Evolutionary conservation across 2,329 filamentous ascomycete genomes (phyloP).

Genomic region (Neoascochyta sp.): DNA sequence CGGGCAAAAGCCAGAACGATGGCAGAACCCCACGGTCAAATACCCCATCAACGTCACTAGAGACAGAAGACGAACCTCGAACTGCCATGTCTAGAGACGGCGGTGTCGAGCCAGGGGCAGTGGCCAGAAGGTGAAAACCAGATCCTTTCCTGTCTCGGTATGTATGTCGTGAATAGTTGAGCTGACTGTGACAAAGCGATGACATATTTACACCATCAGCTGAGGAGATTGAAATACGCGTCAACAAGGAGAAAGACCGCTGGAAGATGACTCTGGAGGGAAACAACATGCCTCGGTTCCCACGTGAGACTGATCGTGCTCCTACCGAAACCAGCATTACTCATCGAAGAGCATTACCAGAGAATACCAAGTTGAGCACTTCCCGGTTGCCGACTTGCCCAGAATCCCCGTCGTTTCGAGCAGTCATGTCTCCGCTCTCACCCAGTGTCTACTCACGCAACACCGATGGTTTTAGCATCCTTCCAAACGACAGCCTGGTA

Average conservation of each 20-base stretch:
- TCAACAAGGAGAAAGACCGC: conserved; percentile 38
- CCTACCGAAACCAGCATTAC: conserved; percentile 12
- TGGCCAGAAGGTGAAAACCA: no score
- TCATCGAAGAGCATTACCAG: conserved; percentile 1
- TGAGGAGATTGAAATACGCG: conserved; percentile 39
- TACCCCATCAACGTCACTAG: no score
- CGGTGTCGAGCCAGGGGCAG: no score
- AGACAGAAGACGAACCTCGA: no score
- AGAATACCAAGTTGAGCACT: neutral
- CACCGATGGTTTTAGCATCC: conserved; percentile 38
- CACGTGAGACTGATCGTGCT: conserved; percentile 25
- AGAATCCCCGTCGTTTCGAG: conserved; percentile 7
- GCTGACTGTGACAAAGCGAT: no score
- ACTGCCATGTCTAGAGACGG: no score
- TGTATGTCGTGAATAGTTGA: no score
- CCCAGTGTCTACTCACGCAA: conserved; percentile 48
- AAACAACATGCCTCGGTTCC: conserved; percentile 22
- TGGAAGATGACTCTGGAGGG: conserved; percentile 44
- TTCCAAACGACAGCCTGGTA: conserved; percentile 34
- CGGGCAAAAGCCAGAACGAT: no score
- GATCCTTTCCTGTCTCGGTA: no score
- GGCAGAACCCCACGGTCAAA: no score
- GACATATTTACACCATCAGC: conserved; percentile 33
- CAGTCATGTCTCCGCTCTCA: conserved; percentile 35
- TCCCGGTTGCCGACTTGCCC: conserved; percentile 2